Base-by-base conservation (phyloP, 2,329 filamentous ascomycete species). In the Chrysosporium keratinophilum region DNA sequence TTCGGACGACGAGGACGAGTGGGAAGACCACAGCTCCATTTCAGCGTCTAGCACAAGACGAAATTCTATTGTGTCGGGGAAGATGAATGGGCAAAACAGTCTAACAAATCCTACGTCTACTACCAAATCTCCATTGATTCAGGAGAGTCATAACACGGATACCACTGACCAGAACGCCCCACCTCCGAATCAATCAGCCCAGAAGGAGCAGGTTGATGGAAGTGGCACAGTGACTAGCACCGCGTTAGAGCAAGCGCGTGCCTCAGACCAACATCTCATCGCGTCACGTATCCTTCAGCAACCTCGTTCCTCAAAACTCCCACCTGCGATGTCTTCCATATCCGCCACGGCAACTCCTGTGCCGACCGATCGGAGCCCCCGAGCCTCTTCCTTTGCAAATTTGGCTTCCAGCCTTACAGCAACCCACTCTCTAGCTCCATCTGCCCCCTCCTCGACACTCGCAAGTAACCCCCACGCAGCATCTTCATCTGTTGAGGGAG, bases 401-500 rank as follows among this genome's bases (percentile, higher is more conserved):
- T 56, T 71, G 40, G 62, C 67, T 53, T 62, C 66, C 46, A 64
- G 59, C 48, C 62, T 67, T 39, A 64, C 59, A 12, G 56, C 63
- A 34, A 65, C 65, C 15, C 66, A 67, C 14, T 64, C 63, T 7
- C 60, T 48, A 1, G 41, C 55, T 4, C 53, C 66, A 14, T 63
- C 67, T 15, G 63, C 64, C 3, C 62, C 66, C 6, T 66, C 63
- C 15, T 59, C 63, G 17, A 58, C 58, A 5, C 50, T 64, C 41
- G 59, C 62, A 4, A 65, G 56, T n/a, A 61, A 67, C 14, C 60
- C 66, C 7, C 63, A 69, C n/a, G 67, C 64, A 14, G 69, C 68
- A 15, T 73, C 73, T n/a, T 74, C 72, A 2, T 75, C 73, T n/a
- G 70, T 71, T 34, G 73, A 75, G 61, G 71, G 70, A 5, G 72